These are phyloP conservation scores for Blepharisma stoltei DNA, from an alignment of 73 alveolate species.

Conservation along the genomic window DNA sequence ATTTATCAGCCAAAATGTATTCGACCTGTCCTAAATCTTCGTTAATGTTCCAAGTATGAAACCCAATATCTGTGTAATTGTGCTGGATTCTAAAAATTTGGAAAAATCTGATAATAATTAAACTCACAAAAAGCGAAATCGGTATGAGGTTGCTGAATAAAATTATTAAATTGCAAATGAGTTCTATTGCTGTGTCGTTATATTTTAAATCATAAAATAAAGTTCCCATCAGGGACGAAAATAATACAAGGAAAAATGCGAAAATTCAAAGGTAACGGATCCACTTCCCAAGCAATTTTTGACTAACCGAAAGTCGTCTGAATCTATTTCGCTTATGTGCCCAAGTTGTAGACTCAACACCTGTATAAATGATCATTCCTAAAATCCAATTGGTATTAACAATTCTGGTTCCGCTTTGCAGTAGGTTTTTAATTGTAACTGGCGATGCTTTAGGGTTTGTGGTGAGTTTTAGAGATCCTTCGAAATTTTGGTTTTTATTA, in stretches of 20 bases:
- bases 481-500: neutral
- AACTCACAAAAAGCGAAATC: neutral
- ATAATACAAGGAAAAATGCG: neutral
- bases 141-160: conserved; percentile 14
- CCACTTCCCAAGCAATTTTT: neutral
- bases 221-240: neutral
- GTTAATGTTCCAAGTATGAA: neutral
- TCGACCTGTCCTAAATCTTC: conserved; percentile 13
- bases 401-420: neutral
- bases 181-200: neutral
- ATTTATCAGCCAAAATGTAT: conserved; percentile 15
- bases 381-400: conserved; percentile 17
- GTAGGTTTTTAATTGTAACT: neutral
- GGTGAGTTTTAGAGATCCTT: neutral
- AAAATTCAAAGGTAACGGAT: neutral
- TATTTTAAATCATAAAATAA: neutral
- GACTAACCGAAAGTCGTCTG: neutral
- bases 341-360: conserved; percentile 7
- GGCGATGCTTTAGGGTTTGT: neutral
- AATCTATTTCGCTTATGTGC: neutral
- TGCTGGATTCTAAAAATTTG: neutral
- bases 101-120: neutral
- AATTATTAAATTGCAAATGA: neutral
- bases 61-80: neutral
- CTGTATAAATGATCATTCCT: conserved; percentile 10